Conservation (phyloP, 202 grass and related monocot genomes). For the Cymbopogon flexuosus region DNA sequence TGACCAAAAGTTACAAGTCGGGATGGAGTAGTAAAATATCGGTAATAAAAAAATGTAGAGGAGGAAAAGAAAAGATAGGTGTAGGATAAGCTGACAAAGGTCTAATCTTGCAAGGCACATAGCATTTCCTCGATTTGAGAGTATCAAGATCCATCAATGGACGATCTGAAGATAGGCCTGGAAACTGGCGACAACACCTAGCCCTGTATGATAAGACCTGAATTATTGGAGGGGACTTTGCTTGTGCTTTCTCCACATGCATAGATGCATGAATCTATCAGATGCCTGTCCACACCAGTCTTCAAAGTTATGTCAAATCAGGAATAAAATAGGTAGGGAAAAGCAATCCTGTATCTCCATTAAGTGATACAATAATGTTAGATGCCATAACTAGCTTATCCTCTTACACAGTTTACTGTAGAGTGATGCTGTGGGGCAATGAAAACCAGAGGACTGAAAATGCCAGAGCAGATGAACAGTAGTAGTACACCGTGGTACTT, state of each 20-base stretch:
- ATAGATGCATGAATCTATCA: slow-evolving; percentile 43
- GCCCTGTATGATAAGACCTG: slow-evolving; percentile 36
- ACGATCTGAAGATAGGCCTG: slow-evolving; percentile 29
- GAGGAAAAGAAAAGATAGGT: slow-evolving; percentile 5
- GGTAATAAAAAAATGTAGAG: slow-evolving; percentile 7
- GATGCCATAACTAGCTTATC: slow-evolving; percentile 43
- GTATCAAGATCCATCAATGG: slow-evolving; percentile 25
- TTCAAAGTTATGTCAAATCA: slow-evolving; percentile 53
- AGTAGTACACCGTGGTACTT: slow-evolving; percentile 7
- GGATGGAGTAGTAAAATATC: slow-evolving; percentile 26
- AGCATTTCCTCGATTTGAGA: slow-evolving; percentile 27
- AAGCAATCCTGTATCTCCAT: slow-evolving; percentile 47
- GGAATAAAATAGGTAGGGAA: slow-evolving; percentile 41
- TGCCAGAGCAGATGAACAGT: slow-evolving; percentile 6
- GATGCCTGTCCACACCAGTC: slow-evolving; percentile 46
- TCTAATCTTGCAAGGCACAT: slow-evolving; percentile 16
- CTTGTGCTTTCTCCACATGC: slow-evolving; percentile 46
- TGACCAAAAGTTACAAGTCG: slow-evolving; percentile 20
- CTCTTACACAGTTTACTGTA: slow-evolving; percentile 41
- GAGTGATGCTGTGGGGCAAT: slow-evolving; percentile 20
- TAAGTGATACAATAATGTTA: slow-evolving; percentile 51
- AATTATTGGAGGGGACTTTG: slow-evolving; percentile 44
- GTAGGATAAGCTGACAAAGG: slow-evolving; percentile 31
- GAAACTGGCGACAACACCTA: slow-evolving; percentile 39
- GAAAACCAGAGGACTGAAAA: slow-evolving; percentile 26